Conservation (phyloP, 2,329 filamentous ascomycete genomes). For the Colletotrichum sp. region DNA sequence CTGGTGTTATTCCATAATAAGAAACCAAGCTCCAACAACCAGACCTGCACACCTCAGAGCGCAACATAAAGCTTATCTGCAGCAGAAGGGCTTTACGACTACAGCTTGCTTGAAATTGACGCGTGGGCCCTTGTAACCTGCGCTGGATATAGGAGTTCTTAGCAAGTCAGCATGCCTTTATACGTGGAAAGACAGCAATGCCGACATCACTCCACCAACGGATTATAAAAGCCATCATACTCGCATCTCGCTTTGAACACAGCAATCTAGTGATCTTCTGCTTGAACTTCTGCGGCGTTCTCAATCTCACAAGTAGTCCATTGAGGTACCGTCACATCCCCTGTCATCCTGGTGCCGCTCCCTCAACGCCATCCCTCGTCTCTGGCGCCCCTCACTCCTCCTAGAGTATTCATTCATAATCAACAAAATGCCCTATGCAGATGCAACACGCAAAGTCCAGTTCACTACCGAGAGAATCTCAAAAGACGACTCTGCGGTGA, state of each 20-base stretch:
- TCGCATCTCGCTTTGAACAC: background rate
- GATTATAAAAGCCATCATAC: background rate
- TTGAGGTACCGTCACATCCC: fast-evolving
- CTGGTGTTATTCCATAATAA: fast-evolving
- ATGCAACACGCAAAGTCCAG: background rate
- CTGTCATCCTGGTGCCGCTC: background rate
- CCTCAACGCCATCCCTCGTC: fast-evolving
- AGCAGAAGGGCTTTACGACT: too few species aligned
- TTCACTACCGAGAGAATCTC: background rate
- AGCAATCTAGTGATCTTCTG: background rate
- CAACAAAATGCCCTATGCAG: fast-evolving
- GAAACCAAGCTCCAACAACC: fast-evolving
- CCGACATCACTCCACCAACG: background rate
- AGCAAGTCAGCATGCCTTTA: fast-evolving
- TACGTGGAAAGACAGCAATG: background rate
- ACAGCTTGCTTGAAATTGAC: too few species aligned
- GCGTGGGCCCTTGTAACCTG: fast-evolving
- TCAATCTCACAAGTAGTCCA: background rate
- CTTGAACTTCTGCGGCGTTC: background rate
- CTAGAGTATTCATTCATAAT: too few species aligned
- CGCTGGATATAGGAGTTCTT: background rate
- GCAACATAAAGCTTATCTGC: background rate
- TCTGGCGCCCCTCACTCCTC: background rate
- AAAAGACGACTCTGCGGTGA: fast-evolving
- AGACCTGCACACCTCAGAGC: background rate